phyloP scores from a whole-genome alignment of 2,329 filamentous ascomycete genomes.

The Spiromastix sp. region DNA sequence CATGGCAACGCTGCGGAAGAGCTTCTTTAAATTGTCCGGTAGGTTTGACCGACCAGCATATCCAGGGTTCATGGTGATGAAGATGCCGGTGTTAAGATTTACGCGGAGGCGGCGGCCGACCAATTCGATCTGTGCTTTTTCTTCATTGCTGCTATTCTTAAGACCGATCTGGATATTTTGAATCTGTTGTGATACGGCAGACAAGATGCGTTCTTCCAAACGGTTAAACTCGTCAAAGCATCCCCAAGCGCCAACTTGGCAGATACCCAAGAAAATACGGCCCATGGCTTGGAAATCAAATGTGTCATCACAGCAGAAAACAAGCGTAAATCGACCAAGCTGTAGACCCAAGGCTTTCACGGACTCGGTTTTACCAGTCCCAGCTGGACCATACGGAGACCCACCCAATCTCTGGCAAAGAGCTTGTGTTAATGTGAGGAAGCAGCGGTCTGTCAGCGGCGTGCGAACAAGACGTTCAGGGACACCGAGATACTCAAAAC shows the following conservation, averaged over 20 bases:
- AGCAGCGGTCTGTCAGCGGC: constrained; percentile 93
- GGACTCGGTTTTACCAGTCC: constrained; percentile 97
- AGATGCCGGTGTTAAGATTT: constrained; percentile 90
- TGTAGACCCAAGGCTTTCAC: constrained; percentile 96
- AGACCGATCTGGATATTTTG: constrained; percentile 98
- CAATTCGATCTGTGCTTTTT: constrained; percentile 83
- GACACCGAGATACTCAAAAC: constrained; percentile 95
- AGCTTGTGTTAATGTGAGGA: constrained; percentile 93
- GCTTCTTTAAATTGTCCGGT: constrained; percentile 97
- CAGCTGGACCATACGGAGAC: constrained; percentile 92
- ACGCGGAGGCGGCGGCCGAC: constrained; percentile 84
- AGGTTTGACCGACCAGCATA: constrained; percentile 97
- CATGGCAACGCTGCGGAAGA: constrained; percentile 99
- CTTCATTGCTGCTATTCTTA: constrained; percentile 70
- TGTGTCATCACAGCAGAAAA: constrained; percentile 99
- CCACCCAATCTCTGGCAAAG: constrained; percentile 90
- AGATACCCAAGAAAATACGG: constrained; percentile 97
- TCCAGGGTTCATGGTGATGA: constrained; percentile 99
- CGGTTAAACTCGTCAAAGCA: constrained; percentile 99
- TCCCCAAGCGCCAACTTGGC: constrained; percentile 97
- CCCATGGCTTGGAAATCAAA: constrained; percentile 99
- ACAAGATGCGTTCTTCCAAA: constrained; percentile 93
- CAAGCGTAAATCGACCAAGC: constrained; percentile 91
- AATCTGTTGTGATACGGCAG: constrained; percentile 96
- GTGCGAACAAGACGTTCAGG: constrained; percentile 93